phyloP scores from a whole-genome alignment of 805 yeast genomes.

The Suhomyces vadensis region DNA sequence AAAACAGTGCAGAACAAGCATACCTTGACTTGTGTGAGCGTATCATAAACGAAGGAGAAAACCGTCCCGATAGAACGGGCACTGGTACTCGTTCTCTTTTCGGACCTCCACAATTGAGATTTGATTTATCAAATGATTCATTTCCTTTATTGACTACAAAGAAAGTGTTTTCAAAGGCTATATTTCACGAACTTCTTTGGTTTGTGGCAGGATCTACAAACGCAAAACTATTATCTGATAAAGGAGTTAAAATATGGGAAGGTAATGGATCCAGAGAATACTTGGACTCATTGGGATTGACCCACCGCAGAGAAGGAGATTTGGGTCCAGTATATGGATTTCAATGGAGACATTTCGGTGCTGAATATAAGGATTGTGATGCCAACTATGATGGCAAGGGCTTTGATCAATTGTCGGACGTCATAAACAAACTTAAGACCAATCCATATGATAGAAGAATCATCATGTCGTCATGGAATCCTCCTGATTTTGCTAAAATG shows the following conservation, averaged over 20 bases:
- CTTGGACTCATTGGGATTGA: conserved; percentile 79
- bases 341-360: conserved; percentile 99
- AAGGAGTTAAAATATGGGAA: conserved; percentile 98
- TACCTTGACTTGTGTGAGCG: conserved; percentile 78
- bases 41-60: conserved; percentile 83
- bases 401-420: conserved; percentile 80
- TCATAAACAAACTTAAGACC: conserved; percentile 75
- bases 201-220: conserved; percentile 89
- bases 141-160: conserved; percentile 94
- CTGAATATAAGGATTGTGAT: conserved; percentile 83
- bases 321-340: conserved; percentile 98
- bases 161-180: conserved; percentile 85
- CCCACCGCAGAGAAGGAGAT: conserved; percentile 85
- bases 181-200: conserved; percentile 90
- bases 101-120: conserved; percentile 95
- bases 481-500: conserved; percentile 91
- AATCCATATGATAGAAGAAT: conserved; percentile 95
- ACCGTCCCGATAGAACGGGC: conserved; percentile 94
- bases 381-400: conserved; percentile 88
- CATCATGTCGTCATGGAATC: conserved; percentile 97
- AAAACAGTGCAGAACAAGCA: conserved; percentile 71
- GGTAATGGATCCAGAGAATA: conserved; percentile 96
- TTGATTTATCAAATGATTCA: conserved; percentile 65
- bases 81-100: conserved; percentile 90
- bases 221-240: conserved; percentile 71